Evolutionary conservation across 257 asterid genomes (phyloP).

Genomic region (Forsythia suspensa): DNA sequence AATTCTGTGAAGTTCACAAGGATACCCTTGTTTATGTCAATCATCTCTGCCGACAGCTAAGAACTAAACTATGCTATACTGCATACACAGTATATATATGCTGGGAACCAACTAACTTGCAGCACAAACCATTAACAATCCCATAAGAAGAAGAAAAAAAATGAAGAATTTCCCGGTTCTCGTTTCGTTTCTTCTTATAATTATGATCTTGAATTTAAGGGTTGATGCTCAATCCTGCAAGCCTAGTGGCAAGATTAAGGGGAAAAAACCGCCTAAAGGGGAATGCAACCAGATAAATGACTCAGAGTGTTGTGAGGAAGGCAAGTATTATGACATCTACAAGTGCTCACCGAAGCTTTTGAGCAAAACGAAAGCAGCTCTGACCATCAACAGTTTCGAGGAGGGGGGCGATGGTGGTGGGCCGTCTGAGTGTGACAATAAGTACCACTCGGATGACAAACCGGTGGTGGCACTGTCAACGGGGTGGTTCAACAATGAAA

Average conservation of each 20-base stretch:
- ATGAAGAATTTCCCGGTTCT: not conserved
- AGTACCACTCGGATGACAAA: constrained; percentile 37
- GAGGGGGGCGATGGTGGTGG: constrained; percentile 43
- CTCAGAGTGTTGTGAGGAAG: constrained; percentile 35
- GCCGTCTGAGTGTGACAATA: constrained; percentile 40
- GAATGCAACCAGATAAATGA: constrained; percentile 31
- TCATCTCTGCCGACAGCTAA: not conserved
- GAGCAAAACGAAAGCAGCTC: constrained; percentile 32
- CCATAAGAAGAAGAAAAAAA: not conserved
- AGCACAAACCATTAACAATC: not conserved
- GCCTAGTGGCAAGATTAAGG: constrained; percentile 37
- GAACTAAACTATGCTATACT: not conserved
- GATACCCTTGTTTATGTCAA: not conserved
- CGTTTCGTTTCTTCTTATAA: not conserved
- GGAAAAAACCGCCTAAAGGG: constrained; percentile 24
- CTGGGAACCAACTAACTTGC: not conserved
- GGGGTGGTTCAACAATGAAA: constrained; percentile 40
- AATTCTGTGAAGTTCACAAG: not conserved
- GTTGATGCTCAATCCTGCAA: constrained; percentile 22
- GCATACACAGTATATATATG: not conserved
- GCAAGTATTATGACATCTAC: constrained; percentile 34
- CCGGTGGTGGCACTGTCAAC: constrained; percentile 47
- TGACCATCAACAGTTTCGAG: constrained; percentile 39
- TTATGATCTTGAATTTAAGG: not conserved
- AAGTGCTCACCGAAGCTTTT: constrained; percentile 41